A percentile compares a stretch with the other conserved stretches of the same genome.
Evolutionary conservation across 2,329 filamentous ascomycete species (phyloP).

Genomic region (Zalaria sp.): DNA sequence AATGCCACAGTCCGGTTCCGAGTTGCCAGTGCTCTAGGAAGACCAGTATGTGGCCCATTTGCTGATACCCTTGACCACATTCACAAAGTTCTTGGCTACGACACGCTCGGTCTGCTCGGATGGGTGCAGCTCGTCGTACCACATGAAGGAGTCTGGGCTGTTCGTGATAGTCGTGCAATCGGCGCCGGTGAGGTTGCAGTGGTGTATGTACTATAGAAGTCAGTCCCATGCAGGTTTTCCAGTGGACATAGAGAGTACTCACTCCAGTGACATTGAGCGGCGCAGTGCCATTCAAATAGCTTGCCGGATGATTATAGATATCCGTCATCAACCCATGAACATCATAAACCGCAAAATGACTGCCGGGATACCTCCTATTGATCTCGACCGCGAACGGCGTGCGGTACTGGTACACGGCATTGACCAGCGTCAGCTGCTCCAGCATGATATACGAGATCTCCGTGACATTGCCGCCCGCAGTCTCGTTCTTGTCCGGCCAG

Average conservation of each 20-base stretch:
- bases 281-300: constrained; percentile 47
- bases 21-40: not conserved
- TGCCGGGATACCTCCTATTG: constrained; percentile 33
- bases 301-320: constrained; percentile 45
- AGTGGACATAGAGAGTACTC: too few relatives aligned
- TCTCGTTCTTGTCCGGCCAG: constrained; percentile 29
- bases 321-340: constrained; percentile 51
- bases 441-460: constrained; percentile 37
- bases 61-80: constrained; percentile 36
- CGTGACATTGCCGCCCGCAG: constrained; percentile 29
- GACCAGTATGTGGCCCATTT: constrained; percentile 30
- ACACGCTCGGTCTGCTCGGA: constrained; percentile 47
- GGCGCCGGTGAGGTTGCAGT: constrained; percentile 32
- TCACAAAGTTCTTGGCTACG: constrained; percentile 42
- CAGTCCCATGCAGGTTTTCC: too few relatives aligned
- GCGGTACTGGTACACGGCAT: constrained; percentile 37
- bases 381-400: constrained; percentile 33
- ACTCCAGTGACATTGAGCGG: constrained; percentile 46
- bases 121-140: constrained; percentile 64
- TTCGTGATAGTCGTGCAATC: constrained; percentile 26
- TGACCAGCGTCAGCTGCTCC: constrained; percentile 35
- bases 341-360: constrained; percentile 52
- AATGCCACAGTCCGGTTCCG: too few relatives aligned
- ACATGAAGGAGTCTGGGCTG: constrained; percentile 48
- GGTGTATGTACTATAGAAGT: constrained; percentile 28